These are phyloP conservation scores for Neocatenulostroma microsporum DNA, from an alignment of 2,329 filamentous ascomycete genomes.

Conservation along the genomic window DNA sequence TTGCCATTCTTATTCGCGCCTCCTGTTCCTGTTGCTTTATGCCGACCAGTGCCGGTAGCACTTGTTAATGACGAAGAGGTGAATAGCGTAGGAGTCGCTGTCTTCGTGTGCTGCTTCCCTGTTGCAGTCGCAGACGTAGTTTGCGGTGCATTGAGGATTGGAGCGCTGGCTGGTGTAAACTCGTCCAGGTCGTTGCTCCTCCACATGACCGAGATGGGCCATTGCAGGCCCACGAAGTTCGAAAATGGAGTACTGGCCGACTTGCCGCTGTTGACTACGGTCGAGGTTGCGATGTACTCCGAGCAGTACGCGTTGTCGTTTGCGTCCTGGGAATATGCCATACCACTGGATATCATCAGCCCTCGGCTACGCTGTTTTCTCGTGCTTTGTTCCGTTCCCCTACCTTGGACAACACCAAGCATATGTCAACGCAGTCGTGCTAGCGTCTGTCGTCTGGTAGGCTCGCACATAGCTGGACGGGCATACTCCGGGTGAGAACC, in stretches of 20 bases:
- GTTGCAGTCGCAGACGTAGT: background rate
- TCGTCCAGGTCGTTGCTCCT: background rate
- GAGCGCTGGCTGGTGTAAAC: slow-evolving; percentile 3
- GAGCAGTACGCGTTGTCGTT: slow-evolving; percentile 1
- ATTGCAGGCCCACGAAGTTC: slow-evolving; percentile 4
- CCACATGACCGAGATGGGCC: slow-evolving; percentile 6
- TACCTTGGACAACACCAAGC: slow-evolving; percentile 6
- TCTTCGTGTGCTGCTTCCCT: background rate
- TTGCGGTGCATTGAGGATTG: background rate
- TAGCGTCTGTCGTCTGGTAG: background rate
- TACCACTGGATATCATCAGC: background rate
- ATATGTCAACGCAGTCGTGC: background rate
- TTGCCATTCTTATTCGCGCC: no score
- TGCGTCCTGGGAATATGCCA: slow-evolving; percentile 3
- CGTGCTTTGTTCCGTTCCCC: no score
- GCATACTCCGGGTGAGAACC: slow-evolving; percentile 5
- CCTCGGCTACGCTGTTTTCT: no score
- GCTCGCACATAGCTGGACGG: slow-evolving; percentile 2
- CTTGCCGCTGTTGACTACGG: background rate
- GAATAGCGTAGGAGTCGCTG: background rate
- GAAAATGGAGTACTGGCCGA: slow-evolving; percentile 3
- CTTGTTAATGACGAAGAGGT: no score
- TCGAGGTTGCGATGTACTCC: slow-evolving; percentile 2
- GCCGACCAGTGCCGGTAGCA: no score
- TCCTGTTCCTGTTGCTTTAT: no score